These are phyloP conservation scores for Monosporozyma siamensis DNA, from an alignment of 805 yeast species.

Conservation along the genomic window DNA sequence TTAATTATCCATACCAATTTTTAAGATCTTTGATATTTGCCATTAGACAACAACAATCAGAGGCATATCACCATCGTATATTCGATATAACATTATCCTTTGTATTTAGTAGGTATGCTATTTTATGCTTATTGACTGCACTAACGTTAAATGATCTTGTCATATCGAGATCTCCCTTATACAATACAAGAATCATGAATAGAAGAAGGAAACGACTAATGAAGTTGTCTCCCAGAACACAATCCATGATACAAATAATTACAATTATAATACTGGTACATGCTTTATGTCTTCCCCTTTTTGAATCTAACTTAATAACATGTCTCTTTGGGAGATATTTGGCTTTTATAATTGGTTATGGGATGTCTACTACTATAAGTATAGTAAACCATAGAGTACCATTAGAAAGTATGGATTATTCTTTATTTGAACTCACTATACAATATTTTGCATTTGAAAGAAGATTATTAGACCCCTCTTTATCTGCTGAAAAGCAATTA, in stretches of 20 bases:
- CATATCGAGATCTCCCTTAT: conserved; percentile 28
- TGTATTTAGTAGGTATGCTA: conserved; percentile 42
- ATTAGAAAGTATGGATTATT: conserved; percentile 23
- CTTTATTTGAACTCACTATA: conserved; percentile 25
- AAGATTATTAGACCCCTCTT: not conserved
- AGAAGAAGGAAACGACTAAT: not conserved
- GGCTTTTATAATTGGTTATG: conserved; percentile 27
- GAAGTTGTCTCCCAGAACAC: not conserved
- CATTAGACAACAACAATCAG: conserved; percentile 3
- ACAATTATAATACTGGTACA: not conserved
- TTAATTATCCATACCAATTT: conserved; percentile 14
- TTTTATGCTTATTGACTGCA: conserved; percentile 50
- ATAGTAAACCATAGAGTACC: conserved; percentile 34
- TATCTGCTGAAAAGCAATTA: not conserved
- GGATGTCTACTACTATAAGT: conserved; percentile 44
- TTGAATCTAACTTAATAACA: not conserved
- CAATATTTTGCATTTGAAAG: conserved; percentile 13
- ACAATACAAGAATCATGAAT: not conserved
- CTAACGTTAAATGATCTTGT: conserved; percentile 48
- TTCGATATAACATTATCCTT: conserved; percentile 27
- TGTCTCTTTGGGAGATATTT: not conserved
- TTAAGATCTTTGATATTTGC: conserved; percentile 12
- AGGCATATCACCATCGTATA: conserved; percentile 1
- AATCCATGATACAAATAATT: not conserved
- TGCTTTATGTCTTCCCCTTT: not conserved